Conservation (phyloP, 305 asterid genomes). For the Solanum hybrid region DNA sequence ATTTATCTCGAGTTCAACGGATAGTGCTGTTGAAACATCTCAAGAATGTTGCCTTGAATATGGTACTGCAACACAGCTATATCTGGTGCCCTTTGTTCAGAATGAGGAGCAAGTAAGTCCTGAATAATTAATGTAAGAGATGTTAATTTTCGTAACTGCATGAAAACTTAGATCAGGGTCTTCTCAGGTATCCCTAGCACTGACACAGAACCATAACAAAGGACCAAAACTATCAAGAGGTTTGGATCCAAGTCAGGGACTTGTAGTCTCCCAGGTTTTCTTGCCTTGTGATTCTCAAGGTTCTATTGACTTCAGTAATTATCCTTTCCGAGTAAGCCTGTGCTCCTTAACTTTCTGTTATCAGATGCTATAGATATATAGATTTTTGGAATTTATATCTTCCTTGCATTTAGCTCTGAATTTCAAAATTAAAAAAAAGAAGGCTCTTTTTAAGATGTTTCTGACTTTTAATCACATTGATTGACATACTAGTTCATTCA, state of each 20-base stretch:
- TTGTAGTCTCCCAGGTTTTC: slow-evolving; percentile 69
- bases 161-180: slow-evolving; percentile 5
- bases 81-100: slow-evolving; percentile 62
- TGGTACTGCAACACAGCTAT: slow-evolving; percentile 81
- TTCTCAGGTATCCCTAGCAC: slow-evolving; percentile 56
- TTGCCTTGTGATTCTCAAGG: slow-evolving; percentile 92
- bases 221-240: slow-evolving; percentile 45
- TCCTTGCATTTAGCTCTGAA: background rate
- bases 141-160: background rate
- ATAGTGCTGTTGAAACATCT: slow-evolving; percentile 36
- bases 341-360: slow-evolving; percentile 6
- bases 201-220: slow-evolving; percentile 68
- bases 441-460: background rate
- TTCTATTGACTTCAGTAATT: slow-evolving; percentile 74
- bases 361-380: background rate
- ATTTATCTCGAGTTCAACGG: slow-evolving; percentile 43
- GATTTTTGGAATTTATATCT: background rate
- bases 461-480: background rate
- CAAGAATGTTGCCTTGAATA: slow-evolving; percentile 64
- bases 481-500: background rate
- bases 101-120: slow-evolving; percentile 68
- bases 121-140: slow-evolving; percentile 3
- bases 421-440: background rate
- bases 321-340: slow-evolving; percentile 77
- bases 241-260: slow-evolving; percentile 54